Conservation (phyloP, 768 basidiomycete genomes). For the Gyrodon lividus region DNA sequence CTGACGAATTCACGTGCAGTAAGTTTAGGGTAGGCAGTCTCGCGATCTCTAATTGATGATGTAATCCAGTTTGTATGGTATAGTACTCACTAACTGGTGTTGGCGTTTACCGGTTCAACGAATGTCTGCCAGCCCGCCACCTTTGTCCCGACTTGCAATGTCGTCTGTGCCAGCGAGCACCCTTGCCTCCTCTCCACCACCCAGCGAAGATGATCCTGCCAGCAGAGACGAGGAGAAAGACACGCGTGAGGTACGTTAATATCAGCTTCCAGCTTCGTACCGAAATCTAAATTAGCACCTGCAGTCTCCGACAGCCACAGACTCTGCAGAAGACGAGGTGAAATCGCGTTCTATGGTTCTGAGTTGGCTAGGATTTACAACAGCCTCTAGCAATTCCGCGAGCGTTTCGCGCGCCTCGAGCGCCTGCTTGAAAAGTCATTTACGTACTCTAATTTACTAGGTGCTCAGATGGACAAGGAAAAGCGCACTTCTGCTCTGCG, state of each 20-base stretch:
- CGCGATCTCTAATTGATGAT: conserved; percentile 24
- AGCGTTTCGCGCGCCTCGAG: conserved; percentile 53
- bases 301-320: conserved; percentile 17
- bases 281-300: background rate
- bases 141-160: conserved; percentile 12
- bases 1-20: no score
- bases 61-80: conserved; percentile 21
- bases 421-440: conserved; percentile 74
- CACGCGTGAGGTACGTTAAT: conserved; percentile 19
- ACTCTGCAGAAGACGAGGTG: conserved; percentile 20
- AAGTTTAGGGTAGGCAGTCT: conserved; percentile 24
- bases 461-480: conserved; percentile 70
- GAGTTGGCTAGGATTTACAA: background rate
- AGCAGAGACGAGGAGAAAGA: conserved; percentile 3
- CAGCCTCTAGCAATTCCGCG: conserved; percentile 44
- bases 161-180: conserved; percentile 27
- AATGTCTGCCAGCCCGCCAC: conserved; percentile 23
- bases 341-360: background rate
- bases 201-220: conserved; percentile 12
- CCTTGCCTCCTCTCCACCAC: conserved; percentile 27
- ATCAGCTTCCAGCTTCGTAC: background rate
- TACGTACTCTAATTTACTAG: conserved; percentile 70
- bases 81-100: no score
- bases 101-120: background rate
- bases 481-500: conserved; percentile 33